Percentiles rank a stretch among this genome's conserved stretches.
phyloP scores from a whole-genome alignment of 805 yeast species.

The Metahyphopichia silvanorum region DNA sequence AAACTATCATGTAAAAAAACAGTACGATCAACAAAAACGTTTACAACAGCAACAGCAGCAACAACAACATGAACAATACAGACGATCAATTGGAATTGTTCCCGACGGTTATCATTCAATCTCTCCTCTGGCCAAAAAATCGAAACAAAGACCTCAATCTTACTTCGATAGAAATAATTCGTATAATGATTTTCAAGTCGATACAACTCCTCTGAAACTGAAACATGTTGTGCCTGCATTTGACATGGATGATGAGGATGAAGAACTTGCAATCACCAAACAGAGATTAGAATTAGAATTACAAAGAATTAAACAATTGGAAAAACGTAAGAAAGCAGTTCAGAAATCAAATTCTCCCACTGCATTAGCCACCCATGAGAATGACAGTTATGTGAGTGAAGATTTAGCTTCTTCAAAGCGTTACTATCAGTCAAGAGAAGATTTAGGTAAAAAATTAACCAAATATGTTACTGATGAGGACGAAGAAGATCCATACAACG shows the following conservation, averaged over 20 bases:
- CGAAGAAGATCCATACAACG: constrained; percentile 11
- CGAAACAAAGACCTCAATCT: constrained; percentile 15
- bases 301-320: constrained; percentile 29
- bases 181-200: constrained; percentile 1
- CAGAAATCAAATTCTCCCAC: constrained; percentile 1
- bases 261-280: constrained; percentile 31
- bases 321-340: constrained; percentile 8
- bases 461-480: constrained; percentile 18
- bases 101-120: constrained; percentile 4
- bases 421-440: constrained; percentile 29
- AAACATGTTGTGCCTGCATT: constrained; percentile 25
- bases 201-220: constrained; percentile 2
- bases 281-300: constrained; percentile 40
- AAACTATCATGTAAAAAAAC: constrained; percentile 21
- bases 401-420: constrained; percentile 32
- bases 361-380: constrained; percentile 4
- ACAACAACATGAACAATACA: constrained; percentile 9
- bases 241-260: constrained; percentile 11
- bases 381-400: constrained; percentile 26
- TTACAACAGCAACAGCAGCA: constrained; percentile 6
- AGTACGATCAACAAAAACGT: constrained; percentile 9
- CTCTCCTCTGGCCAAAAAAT: constrained; percentile 2
- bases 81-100: constrained; percentile 10
- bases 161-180: constrained; percentile 3
- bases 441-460: constrained; percentile 30